phyloP scores from a whole-genome alignment of 345 rosid species.

The Lepidium africanum region DNA sequence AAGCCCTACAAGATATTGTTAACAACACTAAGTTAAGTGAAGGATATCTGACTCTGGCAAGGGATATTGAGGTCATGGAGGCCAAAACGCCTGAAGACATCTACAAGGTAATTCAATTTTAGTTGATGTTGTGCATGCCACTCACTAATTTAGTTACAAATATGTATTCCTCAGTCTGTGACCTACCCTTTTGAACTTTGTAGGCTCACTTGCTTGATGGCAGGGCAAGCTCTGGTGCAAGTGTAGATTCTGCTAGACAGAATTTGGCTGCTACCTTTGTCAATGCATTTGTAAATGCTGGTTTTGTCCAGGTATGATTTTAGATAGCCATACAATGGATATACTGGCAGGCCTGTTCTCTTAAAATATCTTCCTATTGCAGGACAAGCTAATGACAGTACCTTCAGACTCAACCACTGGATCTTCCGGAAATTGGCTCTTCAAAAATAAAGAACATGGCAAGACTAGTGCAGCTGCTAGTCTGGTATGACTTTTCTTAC shows the following conservation, averaged over 20 bases:
- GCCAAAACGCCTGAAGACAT: constrained; percentile 93
- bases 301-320: constrained; percentile 76
- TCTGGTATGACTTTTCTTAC: constrained; percentile 42
- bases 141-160: not conserved
- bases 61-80: constrained; percentile 99
- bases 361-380: constrained; percentile 8
- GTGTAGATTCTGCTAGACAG: constrained; percentile 89
- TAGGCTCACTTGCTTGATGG: constrained; percentile 98
- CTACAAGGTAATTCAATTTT: constrained; percentile 58
- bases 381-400: constrained; percentile 92
- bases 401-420: constrained; percentile 68
- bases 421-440: constrained; percentile 80
- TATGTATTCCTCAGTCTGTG: not conserved
- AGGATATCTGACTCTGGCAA: constrained; percentile 91
- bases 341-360: no score
- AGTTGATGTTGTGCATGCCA: not conserved
- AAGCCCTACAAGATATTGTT: constrained; percentile 65
- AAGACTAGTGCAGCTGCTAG: constrained; percentile 96
- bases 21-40: constrained; percentile 75
- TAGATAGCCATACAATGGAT: not conserved
- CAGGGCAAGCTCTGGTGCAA: constrained; percentile 63
- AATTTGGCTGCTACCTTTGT: constrained; percentile 95
- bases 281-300: constrained; percentile 96
- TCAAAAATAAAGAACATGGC: constrained; percentile 94
- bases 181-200: constrained; percentile 14